A percentile compares a stretch with the other conserved stretches of the same genome.
phyloP scores from a whole-genome alignment of 768 basidiomycete genomes.

The Pulveroboletus sp. region DNA sequence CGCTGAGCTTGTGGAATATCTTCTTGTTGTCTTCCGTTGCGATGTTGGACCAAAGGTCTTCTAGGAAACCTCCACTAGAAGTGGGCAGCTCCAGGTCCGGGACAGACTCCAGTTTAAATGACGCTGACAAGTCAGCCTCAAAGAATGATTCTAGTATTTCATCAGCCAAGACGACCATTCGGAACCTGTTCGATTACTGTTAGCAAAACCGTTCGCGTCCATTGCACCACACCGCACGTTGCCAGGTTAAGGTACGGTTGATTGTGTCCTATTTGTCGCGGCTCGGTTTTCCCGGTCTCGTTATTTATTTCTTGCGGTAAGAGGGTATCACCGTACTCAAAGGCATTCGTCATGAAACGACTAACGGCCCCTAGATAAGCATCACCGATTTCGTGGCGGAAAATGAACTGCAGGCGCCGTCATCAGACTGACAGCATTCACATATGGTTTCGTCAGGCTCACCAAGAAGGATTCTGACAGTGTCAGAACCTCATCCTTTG shows the following conservation, averaged over 20 bases:
- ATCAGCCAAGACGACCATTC: conserved; percentile 98
- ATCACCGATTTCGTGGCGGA: conserved; percentile 95
- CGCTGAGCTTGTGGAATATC: conserved; percentile 89
- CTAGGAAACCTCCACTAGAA: conserved; percentile 60
- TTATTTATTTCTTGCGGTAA: conserved; percentile 44
- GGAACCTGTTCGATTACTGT: conserved; percentile 59
- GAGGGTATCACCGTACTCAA: conserved; percentile 97
- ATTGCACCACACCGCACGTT: conserved; percentile 47
- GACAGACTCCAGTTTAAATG: conserved; percentile 77
- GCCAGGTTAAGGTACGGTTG: conserved; percentile 91
- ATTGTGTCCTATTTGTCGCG: conserved; percentile 62
- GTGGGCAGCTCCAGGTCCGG: conserved; percentile 65
- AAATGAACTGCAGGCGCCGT: conserved; percentile 75
- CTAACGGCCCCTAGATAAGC: conserved; percentile 95
- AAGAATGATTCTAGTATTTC: conserved; percentile 97
- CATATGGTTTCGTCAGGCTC: background rate
- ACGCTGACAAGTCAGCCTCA: conserved; percentile 84
- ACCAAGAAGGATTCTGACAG: conserved; percentile 93
- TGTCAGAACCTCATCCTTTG: conserved; percentile 95
- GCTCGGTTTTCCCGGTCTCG: conserved; percentile 38
- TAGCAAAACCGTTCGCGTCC: conserved; percentile 5
- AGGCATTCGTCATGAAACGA: conserved; percentile 96
- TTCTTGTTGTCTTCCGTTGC: conserved; percentile 91
- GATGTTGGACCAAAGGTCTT: conserved; percentile 87
- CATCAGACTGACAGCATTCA: conserved; percentile 1